Evolutionary conservation across 768 basidiomycete genomes (phyloP).

Genomic region (Lanmaoa rubissima): DNA sequence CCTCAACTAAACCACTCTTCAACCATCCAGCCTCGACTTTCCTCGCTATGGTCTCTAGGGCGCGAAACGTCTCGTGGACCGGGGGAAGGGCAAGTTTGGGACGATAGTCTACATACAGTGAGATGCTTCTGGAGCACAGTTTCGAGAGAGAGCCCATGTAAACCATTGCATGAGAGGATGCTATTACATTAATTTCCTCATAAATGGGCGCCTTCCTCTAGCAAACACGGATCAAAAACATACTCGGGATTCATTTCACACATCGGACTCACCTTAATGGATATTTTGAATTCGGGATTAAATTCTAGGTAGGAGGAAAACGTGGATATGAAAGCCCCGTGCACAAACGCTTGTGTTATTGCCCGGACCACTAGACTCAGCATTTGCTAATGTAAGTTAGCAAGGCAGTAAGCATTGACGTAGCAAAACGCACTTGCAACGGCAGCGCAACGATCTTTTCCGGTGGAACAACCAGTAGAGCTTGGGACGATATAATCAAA

Average conservation of each 20-base stretch:
- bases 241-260: background rate
- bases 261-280: conserved; percentile 12
- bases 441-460: conserved; percentile 61
- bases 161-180: conserved; percentile 36
- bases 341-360: conserved; percentile 53
- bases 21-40: conserved; percentile 51
- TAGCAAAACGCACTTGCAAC: conserved; percentile 40
- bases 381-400: conserved; percentile 23
- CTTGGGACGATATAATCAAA: conserved; percentile 60
- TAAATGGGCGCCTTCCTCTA: conserved; percentile 36
- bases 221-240: conserved; percentile 5
- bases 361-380: conserved; percentile 40
- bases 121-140: conserved; percentile 35
- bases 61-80: conserved; percentile 28
- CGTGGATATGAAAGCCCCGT: conserved; percentile 52
- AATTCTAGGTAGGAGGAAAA: conserved; percentile 37
- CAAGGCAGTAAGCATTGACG: conserved; percentile 17
- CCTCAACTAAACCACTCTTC: conserved; percentile 34
- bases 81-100: conserved; percentile 29
- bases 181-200: conserved; percentile 33
- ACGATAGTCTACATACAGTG: conserved; percentile 35
- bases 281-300: conserved; percentile 18
- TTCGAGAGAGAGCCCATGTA: conserved; percentile 42
- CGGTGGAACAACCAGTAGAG: conserved; percentile 52
- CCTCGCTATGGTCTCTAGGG: conserved; percentile 36